Conservation (phyloP, 2,329 filamentous ascomycete genomes). For the Botrytis pseudocinerea region DNA sequence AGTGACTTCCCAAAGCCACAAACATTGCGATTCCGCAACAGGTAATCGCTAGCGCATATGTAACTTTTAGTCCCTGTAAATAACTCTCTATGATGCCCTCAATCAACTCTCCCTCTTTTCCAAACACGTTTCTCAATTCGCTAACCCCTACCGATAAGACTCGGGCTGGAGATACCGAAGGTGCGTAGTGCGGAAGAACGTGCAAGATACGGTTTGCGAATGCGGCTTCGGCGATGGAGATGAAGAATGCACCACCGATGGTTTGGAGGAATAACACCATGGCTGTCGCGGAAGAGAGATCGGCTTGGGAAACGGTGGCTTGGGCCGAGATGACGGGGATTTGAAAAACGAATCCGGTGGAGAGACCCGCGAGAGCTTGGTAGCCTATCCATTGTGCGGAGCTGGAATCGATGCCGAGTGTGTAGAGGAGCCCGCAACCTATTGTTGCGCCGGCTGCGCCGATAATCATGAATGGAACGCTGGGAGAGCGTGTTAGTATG, state of each 20-base stretch:
- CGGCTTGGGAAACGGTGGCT: conserved; percentile 43
- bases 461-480: conserved; percentile 42
- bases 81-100: conserved; percentile 59
- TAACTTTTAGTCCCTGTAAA: conserved; percentile 63
- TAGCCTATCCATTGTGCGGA: conserved; percentile 57
- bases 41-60: conserved; percentile 57
- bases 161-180: conserved; percentile 42
- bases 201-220: conserved; percentile 49
- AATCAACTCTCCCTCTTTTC: conserved; percentile 46
- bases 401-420: conserved; percentile 50
- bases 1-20: conserved; percentile 42
- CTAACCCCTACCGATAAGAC: conserved; percentile 53
- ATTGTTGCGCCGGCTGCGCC: conserved; percentile 39
- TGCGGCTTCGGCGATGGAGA: conserved; percentile 50
- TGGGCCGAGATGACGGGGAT: conserved; percentile 44
- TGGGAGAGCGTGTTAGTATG: background rate
- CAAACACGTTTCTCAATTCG: conserved; percentile 55
- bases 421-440: conserved; percentile 57
- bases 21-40: conserved; percentile 47
- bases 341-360: conserved; percentile 57
- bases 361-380: conserved; percentile 57
- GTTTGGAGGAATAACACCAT: conserved; percentile 51
- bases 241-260: conserved; percentile 52
- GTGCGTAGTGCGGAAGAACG: conserved; percentile 42
- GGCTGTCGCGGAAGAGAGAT: conserved; percentile 50